Base-by-base conservation (phyloP, 2,329 filamentous ascomycete genomes). In the Sordariomycetes sp. region DNA sequence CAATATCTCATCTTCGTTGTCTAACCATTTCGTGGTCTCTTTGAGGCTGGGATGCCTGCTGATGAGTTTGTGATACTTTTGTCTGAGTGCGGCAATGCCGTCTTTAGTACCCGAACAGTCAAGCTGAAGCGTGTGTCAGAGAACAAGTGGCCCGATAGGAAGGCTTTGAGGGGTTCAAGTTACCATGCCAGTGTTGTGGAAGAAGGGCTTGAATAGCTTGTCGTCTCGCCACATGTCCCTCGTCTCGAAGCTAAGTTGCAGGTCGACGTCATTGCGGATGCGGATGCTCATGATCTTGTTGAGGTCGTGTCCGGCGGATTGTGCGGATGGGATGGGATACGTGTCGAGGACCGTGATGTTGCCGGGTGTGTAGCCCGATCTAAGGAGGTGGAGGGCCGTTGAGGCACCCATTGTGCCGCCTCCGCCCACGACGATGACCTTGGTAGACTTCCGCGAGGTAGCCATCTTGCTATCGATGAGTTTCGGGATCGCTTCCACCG, bases 291-390 rank as follows among this genome's bases (percentile, higher is more conserved):
- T 72, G 59, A 76, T 74, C 64, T 76, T 76, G 63, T 76, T 76
- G 13, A 76, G 63, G 51, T 76, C 74, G 57, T 74, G 67, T 3
- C 74, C 74, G 1, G 74, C 74, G 0, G 74, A 75, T 54, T 75
- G 72, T 1, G 71, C 65, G 0, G 74, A 76, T 0, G 74, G 74
- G n/a, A 75, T 70, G 2, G 70, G 67, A 61, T 73, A 76, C 2
- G 69, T 67, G 59, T 77, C 74, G 2, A 76, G 69, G 10, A 76
- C 72, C 1, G 72, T 76, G 56, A 77, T 70, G 56, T 76, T 74
- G 17, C 64, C 59, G 1, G 68, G 66, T 0, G 70, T 70, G 61
- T 76, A 76, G 6, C 74, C 74, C 3, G 64, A 62, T 10, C 73
- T 67, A 39, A 71, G 54, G 1, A 77, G 70, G 62, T 76, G 74